phyloP scores from a whole-genome alignment of 495 filamentous ascomycete species.

The Astrothelium macrocarpum region DNA sequence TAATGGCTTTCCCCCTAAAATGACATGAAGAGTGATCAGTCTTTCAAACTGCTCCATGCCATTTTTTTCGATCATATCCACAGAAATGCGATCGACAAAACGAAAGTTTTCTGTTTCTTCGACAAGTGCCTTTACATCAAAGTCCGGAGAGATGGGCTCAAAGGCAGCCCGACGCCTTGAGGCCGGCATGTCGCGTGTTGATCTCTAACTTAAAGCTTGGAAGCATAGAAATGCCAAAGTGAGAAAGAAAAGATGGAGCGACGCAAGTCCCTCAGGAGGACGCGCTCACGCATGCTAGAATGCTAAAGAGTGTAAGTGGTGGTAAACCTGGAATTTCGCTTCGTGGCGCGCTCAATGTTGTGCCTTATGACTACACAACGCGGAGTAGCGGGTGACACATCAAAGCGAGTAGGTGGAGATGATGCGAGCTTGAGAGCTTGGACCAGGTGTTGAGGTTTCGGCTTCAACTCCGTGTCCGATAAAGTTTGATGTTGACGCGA shows the following conservation, averaged over 20 bases:
- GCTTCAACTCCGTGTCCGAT: no score
- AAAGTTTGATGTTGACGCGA: no score
- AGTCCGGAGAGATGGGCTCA: slow-evolving; percentile 71
- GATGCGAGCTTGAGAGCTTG: neutral
- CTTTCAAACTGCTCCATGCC: slow-evolving; percentile 69
- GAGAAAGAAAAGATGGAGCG: neutral
- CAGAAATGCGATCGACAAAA: slow-evolving; percentile 65
- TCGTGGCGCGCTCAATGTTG: no score
- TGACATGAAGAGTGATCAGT: slow-evolving; percentile 66
- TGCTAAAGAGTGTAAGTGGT: neutral
- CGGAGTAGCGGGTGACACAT: neutral
- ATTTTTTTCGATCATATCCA: slow-evolving; percentile 60
- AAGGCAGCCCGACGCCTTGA: slow-evolving; percentile 60
- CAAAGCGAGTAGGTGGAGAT: neutral
- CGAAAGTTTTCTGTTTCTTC: slow-evolving; percentile 72
- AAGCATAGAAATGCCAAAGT: neutral
- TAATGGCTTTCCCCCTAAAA: slow-evolving; percentile 73
- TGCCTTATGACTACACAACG: no score
- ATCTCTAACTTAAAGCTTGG: neutral
- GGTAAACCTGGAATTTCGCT: no score
- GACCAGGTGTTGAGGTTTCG: slow-evolving; percentile 1
- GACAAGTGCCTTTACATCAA: slow-evolving; percentile 65
- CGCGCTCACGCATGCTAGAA: neutral
- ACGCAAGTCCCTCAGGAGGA: neutral
- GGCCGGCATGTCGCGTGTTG: slow-evolving; percentile 51